These are phyloP conservation scores for Zea mays DNA, from an alignment of 176 grass and related monocot species.

Conservation along the genomic window Zm-B73-REFERENCE-NAM-5.0 NC_050102.1:169289501-169290000, in stretches of 20 bases:
- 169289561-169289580: slow-evolving; percentile 7
- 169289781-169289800: slow-evolving; percentile 83
- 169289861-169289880: slow-evolving; percentile 9
- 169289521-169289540: not conserved
- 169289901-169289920: slow-evolving; percentile 22
- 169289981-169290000: not conserved
- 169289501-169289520: slow-evolving; percentile 1
- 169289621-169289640: slow-evolving; percentile 7
- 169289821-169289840: slow-evolving; percentile 72
- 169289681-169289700: slow-evolving; percentile 6
- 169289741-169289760: slow-evolving; percentile 86
- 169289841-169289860: slow-evolving; percentile 22
- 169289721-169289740: slow-evolving; percentile 95
- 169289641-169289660: slow-evolving; percentile 10
- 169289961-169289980: slow-evolving; percentile 4
- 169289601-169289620: not conserved
- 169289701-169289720: slow-evolving; percentile 57
- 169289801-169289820: slow-evolving; percentile 78
- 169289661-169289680: slow-evolving; percentile 9
- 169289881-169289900: slow-evolving; percentile 11
- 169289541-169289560: not conserved
- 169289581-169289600: not conserved
- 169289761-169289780: slow-evolving; percentile 61
- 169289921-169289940: not conserved
- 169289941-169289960: not conserved